Evolutionary conservation across 2,329 filamentous ascomycete species (phyloP).

Genomic region (Neurospora crassa): DNA sequence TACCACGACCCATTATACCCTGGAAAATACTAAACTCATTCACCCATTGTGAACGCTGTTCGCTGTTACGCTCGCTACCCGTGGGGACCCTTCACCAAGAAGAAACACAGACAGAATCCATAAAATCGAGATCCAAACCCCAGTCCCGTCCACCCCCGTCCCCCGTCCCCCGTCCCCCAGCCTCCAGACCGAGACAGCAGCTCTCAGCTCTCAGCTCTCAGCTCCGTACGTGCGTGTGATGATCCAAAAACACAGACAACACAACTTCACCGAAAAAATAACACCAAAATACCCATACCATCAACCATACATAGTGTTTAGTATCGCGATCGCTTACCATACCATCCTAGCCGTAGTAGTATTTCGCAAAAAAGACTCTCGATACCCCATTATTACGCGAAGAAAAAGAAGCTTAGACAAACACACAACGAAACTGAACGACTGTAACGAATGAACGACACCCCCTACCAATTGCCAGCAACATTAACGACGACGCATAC

Average conservation of each 20-base stretch:
- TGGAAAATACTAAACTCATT: background rate
- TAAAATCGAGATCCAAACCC: background rate
- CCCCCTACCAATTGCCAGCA: background rate
- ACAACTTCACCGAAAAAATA: background rate
- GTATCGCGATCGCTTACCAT: background rate
- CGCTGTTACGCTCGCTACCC: background rate
- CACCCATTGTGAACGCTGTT: background rate
- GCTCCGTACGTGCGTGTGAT: background rate
- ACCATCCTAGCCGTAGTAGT: background rate
- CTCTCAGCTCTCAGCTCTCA: background rate
- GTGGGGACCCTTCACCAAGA: background rate
- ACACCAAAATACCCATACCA: background rate
- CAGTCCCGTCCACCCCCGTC: background rate
- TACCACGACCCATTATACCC: background rate
- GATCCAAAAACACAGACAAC: background rate
- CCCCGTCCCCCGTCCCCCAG: background rate
- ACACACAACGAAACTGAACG: background rate
- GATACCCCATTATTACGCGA: background rate
- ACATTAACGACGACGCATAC: background rate
- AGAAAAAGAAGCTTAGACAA: background rate
- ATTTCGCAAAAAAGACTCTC: background rate
- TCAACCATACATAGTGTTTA: background rate
- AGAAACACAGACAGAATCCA: background rate
- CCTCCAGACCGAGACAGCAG: background rate
- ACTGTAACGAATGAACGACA: background rate